Percentiles rank a stretch among this genome's conserved stretches.
Evolutionary conservation across 345 rosid species (phyloP).

Genomic region (Aegle marmelos): DNA sequence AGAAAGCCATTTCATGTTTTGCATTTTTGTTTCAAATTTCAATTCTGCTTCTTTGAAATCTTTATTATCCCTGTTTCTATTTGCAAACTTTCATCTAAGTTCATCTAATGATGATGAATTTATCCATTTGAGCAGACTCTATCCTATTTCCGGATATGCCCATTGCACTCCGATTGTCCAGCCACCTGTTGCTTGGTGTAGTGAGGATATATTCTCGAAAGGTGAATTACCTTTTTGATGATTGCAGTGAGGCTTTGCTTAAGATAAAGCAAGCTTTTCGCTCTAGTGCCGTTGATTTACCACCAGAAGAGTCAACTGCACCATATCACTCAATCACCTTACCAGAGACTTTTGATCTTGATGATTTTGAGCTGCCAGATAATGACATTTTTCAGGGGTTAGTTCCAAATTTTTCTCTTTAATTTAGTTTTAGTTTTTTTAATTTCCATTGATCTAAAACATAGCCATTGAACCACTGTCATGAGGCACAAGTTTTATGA

Average conservation of each 20-base stretch:
- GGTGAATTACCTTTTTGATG: slow-evolving; percentile 98
- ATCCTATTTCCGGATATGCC: slow-evolving; percentile 98
- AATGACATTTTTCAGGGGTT: slow-evolving; percentile 92
- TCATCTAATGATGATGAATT: slow-evolving; percentile 7
- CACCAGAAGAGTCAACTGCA: slow-evolving; percentile 97
- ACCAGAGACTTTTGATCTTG: slow-evolving; percentile 99
- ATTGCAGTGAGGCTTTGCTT: slow-evolving; percentile 98
- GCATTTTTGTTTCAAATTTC: neutral
- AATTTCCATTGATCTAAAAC: neutral
- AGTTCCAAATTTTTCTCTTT: slow-evolving; percentile 27
- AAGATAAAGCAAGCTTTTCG: slow-evolving; percentile 99
- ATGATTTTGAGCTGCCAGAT: slow-evolving; percentile 99
- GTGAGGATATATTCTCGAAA: slow-evolving; percentile 97
- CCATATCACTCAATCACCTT: slow-evolving; percentile 97
- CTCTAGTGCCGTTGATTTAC: slow-evolving; percentile 95
- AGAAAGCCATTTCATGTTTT: neutral
- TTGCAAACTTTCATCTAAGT: slow-evolving; percentile 3
- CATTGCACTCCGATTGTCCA: slow-evolving; percentile 86
- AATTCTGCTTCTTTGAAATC: neutral
- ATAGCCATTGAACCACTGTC: neutral
- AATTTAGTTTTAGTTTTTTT: neutral
- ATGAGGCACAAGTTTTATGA: neutral
- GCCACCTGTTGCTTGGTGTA: slow-evolving; percentile 99
- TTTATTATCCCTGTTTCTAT: neutral
- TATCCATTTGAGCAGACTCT: slow-evolving; percentile 63